Conservation (phyloP, 139 green algal genomes). For the Micromonas commoda region DNA sequence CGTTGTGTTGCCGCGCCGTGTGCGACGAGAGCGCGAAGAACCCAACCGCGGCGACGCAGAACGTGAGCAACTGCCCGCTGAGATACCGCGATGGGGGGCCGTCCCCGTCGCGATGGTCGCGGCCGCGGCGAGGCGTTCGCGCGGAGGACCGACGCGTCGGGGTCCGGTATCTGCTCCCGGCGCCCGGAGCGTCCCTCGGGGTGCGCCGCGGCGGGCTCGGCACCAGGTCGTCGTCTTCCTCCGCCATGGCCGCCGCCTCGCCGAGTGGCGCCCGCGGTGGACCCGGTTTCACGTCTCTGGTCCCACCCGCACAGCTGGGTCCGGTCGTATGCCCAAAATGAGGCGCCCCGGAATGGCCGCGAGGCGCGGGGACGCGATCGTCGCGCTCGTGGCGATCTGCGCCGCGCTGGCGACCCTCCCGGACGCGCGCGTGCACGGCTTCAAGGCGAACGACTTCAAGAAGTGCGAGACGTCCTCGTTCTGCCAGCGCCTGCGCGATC, state of each 20-base stretch:
- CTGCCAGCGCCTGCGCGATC: slow-evolving; percentile 69
- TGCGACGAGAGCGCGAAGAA: background rate
- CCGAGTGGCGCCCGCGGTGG: no score
- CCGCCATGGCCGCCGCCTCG: no score
- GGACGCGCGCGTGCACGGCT: slow-evolving; percentile 37
- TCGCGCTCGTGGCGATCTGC: background rate
- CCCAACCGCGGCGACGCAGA: background rate
- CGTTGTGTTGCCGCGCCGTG: background rate
- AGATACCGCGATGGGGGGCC: background rate
- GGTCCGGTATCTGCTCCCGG: no score
- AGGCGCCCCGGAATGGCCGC: no score
- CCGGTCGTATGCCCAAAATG: no score
- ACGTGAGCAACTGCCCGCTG: background rate
- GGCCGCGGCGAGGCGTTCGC: no score
- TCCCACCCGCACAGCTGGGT: no score
- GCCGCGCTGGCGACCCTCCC: background rate
- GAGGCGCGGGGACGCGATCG: background rate
- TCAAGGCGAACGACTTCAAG: slow-evolving; percentile 94
- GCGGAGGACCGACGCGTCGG: no score
- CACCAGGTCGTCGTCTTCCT: no score
- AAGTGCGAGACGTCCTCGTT: slow-evolving; percentile 78
- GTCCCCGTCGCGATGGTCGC: background rate
- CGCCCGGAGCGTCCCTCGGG: no score
- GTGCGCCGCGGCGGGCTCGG: no score
- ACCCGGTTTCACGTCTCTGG: no score